Conservation (phyloP, 805 yeast species). For the Barnettozyma sp. region DNA sequence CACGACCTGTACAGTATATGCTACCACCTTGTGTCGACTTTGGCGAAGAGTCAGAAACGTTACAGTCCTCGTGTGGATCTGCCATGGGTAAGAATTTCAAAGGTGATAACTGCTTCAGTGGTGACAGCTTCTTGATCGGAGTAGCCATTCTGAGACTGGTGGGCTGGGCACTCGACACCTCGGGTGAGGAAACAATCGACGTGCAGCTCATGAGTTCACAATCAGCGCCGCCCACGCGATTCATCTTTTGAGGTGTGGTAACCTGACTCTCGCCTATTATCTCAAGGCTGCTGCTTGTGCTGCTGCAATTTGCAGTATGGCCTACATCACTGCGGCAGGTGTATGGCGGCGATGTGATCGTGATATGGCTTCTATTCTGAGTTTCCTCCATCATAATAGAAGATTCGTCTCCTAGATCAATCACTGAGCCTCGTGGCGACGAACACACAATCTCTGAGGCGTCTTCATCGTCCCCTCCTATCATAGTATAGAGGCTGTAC, state of each 20-base stretch:
- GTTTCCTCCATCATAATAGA: conserved; percentile 8
- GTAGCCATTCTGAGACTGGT: conserved; percentile 23
- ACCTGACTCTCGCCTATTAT: not conserved
- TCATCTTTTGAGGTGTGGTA: not conserved
- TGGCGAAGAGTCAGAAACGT: conserved; percentile 15
- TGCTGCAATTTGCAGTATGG: no score
- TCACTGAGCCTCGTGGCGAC: conserved; percentile 17
- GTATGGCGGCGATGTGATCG: conserved; percentile 3
- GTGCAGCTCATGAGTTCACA: not conserved
- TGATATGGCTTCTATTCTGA: conserved; percentile 6
- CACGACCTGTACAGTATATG: conserved; percentile 6
- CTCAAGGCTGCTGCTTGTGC: conserved; percentile 1
- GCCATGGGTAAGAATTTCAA: no score
- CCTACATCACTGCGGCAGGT: no score
- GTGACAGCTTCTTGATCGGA: conserved; percentile 17
- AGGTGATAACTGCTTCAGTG: conserved; percentile 9
- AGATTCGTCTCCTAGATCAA: conserved; percentile 14
- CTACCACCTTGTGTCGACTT: conserved; percentile 10
- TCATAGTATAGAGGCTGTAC: no score
- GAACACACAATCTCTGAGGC: conserved; percentile 12
- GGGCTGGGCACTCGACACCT: conserved; percentile 19
- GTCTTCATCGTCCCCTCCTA: conserved; percentile 1
- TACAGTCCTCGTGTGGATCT: conserved; percentile 5
- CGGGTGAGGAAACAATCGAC: conserved; percentile 5
- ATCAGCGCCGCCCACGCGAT: not conserved